A percentile compares a stretch with the other conserved stretches of the same genome.
phyloP scores from a whole-genome alignment of 148 eudicot genomes.

The Spergularia marina region DNA sequence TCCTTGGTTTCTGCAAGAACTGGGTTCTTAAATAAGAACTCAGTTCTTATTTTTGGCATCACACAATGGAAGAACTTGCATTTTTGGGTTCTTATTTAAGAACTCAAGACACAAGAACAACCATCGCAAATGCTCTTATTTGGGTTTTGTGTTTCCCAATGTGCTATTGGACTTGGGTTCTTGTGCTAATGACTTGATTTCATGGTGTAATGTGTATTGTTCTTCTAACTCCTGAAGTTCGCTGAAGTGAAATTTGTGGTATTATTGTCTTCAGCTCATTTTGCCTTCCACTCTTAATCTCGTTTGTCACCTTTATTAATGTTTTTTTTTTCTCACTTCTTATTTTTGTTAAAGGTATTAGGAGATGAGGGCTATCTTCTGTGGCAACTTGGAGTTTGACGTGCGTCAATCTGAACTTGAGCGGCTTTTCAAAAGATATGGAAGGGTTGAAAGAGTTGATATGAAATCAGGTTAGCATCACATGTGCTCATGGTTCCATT shows the following conservation, averaged over 20 bases:
- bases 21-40: too few relatives aligned
- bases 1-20: too few relatives aligned
- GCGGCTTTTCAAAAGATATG: slow-evolving; percentile 77
- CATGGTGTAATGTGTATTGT: neutral
- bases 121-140: too few relatives aligned
- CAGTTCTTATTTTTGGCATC: too few relatives aligned
- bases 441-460: slow-evolving; percentile 81
- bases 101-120: too few relatives aligned
- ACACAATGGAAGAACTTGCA: too few relatives aligned
- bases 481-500: neutral
- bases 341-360: neutral
- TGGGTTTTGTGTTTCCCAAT: neutral
- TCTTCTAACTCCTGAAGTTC: neutral
- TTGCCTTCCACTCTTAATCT: neutral
- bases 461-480: slow-evolving; percentile 72
- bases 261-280: neutral
- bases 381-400: slow-evolving; percentile 81
- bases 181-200: neutral
- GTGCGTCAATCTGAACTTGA: slow-evolving; percentile 81
- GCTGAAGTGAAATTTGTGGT: neutral
- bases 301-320: neutral
- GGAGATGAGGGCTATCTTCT: slow-evolving; percentile 66
- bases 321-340: slow-evolving; percentile 1
- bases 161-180: neutral
- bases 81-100: too few relatives aligned